Conservation (phyloP, 2,329 filamentous ascomycete genomes). For the Aureobasidium sp. region DNA sequence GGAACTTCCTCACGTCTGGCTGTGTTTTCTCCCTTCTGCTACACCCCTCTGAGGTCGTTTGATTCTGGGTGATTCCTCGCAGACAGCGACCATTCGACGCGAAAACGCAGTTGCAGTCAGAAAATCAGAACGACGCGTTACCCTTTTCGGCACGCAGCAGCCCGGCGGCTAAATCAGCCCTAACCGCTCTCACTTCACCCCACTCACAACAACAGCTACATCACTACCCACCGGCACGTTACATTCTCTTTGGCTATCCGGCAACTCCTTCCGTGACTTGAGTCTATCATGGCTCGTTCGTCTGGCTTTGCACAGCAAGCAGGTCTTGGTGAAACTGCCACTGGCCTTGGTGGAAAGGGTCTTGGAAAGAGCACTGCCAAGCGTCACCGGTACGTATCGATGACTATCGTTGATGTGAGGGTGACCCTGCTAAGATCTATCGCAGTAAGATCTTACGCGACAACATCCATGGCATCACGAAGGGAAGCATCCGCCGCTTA, state of each 20-base stretch:
- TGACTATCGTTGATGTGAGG: background rate
- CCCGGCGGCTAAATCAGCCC: slow-evolving; percentile 5
- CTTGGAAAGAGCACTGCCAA: slow-evolving; percentile 1
- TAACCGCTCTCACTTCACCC: background rate
- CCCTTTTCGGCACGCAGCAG: background rate
- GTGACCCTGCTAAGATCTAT: background rate
- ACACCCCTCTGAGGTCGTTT: background rate
- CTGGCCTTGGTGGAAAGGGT: slow-evolving; percentile 1
- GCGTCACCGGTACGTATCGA: slow-evolving; percentile 1
- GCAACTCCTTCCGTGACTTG: background rate
- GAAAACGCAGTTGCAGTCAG: slow-evolving; percentile 3
- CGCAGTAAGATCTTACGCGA: slow-evolving; percentile 15
- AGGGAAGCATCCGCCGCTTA: slow-evolving; percentile 41
- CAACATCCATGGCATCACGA: slow-evolving; percentile 15
- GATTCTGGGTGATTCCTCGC: background rate
- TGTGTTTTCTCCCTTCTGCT: background rate
- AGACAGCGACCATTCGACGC: background rate
- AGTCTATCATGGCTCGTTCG: background rate
- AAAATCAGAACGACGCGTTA: background rate
- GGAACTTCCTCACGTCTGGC: background rate
- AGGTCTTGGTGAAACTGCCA: background rate
- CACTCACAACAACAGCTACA: background rate
- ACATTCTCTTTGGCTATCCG: background rate
- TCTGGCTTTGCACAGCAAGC: background rate
- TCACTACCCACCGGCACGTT: background rate